Evolutionary conservation across 306 rosid species (phyloP).

Genomic region (Oemleria cerasiformis): DNA sequence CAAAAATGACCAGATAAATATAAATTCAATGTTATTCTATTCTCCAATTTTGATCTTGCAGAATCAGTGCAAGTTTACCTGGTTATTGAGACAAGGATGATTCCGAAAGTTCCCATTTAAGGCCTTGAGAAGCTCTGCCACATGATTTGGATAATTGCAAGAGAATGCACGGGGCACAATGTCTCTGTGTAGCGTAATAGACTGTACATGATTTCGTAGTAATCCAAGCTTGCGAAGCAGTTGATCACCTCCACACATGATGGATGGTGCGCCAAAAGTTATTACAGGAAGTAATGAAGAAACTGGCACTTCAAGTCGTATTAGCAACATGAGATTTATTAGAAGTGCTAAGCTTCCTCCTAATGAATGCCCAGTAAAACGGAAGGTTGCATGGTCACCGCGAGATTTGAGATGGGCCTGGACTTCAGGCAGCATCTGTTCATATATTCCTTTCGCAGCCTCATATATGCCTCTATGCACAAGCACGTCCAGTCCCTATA

Average conservation of each 20-base stretch:
- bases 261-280: constrained; percentile 88
- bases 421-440: constrained; percentile 86
- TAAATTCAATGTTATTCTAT: neutral
- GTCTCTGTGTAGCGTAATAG: constrained; percentile 87
- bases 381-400: constrained; percentile 63
- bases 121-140: constrained; percentile 82
- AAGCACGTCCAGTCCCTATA: constrained; percentile 69
- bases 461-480: constrained; percentile 97
- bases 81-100: constrained; percentile 82
- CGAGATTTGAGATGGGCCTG: constrained; percentile 57
- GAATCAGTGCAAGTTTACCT: constrained; percentile 39
- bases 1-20: constrained; percentile 20
- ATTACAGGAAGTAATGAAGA: constrained; percentile 87
- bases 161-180: constrained; percentile 95
- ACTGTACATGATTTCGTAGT: constrained; percentile 71
- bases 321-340: constrained; percentile 81
- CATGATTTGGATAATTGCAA: constrained; percentile 83
- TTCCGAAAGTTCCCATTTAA: constrained; percentile 73
- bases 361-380: constrained; percentile 93
- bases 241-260: constrained; percentile 88
- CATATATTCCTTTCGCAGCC: constrained; percentile 93
- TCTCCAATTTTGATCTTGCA: neutral
- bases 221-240: constrained; percentile 71
- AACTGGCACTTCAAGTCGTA: constrained; percentile 62
- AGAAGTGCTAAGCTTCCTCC: constrained; percentile 95